These are phyloP conservation scores for Alternaria tenuissima DNA, from an alignment of 2,329 filamentous ascomycete genomes.

Conservation along the genomic window DNA sequence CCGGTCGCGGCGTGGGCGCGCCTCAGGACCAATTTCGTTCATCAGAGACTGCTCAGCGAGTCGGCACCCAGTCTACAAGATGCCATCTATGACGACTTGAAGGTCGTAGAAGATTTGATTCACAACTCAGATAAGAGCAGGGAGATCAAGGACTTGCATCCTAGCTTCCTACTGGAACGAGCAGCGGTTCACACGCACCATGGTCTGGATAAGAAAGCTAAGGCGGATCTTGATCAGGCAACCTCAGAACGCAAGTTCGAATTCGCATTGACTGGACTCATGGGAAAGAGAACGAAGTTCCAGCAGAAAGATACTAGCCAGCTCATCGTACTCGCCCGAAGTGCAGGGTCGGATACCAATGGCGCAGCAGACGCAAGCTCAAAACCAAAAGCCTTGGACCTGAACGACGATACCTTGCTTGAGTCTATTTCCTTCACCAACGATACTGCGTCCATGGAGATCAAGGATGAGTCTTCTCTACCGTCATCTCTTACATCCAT, in stretches of 20 bases:
- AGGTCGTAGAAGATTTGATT: conserved; percentile 60
- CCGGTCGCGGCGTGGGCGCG: conserved; percentile 66
- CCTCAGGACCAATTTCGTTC: conserved; percentile 76
- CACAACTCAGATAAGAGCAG: conserved; percentile 29
- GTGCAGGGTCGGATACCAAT: conserved; percentile 54
- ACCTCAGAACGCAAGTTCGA: conserved; percentile 72
- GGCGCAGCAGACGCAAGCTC: conserved; percentile 35
- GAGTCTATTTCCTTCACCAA: conserved; percentile 84
- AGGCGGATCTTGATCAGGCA: conserved; percentile 73
- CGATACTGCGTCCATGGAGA: conserved; percentile 53
- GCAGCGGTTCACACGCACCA: conserved; percentile 85
- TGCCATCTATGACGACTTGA: conserved; percentile 67
- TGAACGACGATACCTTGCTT: conserved; percentile 93
- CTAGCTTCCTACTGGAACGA: conserved; percentile 80
- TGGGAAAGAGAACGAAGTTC: conserved; percentile 85
- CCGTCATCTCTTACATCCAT: conserved; percentile 70
- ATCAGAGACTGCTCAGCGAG: conserved; percentile 73
- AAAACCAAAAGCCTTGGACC: conserved; percentile 72
- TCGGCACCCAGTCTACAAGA: conserved; percentile 67
- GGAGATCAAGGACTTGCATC: conserved; percentile 45
- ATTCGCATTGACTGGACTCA: conserved; percentile 82
- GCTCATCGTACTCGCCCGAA: conserved; percentile 88
- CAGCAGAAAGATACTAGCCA: conserved; percentile 85
- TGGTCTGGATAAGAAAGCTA: conserved; percentile 79
- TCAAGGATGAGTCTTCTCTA: conserved; percentile 61